Base-by-base conservation (phyloP, 2,329 filamentous ascomycete species). In the Alternaria angustiovoidea region DNA sequence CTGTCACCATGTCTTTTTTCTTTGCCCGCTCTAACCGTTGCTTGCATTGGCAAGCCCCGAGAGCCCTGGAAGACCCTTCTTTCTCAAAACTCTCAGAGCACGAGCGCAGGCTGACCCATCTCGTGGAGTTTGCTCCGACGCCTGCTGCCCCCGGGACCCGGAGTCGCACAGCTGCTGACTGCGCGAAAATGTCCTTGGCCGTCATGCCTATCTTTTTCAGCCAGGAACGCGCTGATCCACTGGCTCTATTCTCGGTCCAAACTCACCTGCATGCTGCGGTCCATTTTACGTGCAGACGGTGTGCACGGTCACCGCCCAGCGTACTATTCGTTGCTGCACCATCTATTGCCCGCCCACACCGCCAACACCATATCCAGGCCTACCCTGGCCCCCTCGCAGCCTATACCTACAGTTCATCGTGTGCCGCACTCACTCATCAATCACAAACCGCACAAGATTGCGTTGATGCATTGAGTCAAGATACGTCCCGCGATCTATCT, bases 11-110 rank as follows among this genome's bases (percentile, higher is more conserved):
- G 43, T 39, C 46, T 30, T 51, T 58, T 60, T 61, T 52, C 38
- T 38, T 32, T 53, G 59, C 36, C 53, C 54, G 49, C 58, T 61
- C 55, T 51, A 59, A 36, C 54, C 61, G 60, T 62, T 46, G 43
- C 46, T n/a, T 44, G 44, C 30, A 7, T 12, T 59, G 53, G 42
- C 44, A 48, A 5, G 4, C 41, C 44, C 51, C 8, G 12, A 18
- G 26, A 30, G 39, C 51, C 18, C 28, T 32, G 38, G 11, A 39
- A 48, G 59, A 56, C 56, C 51, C 59, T 59, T 43, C 24, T 36
- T 55, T 36, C 30, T 38, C 11, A 34, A 28, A 39, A 32, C 36
- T 18, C 46, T 52, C 52, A 34, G 18, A 20, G n/a, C 38, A 4
- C 38, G 8, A 20, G 18, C 6, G n/a, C 24, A 39, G n/a, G 24